phyloP scores from a whole-genome alignment of 2,329 filamentous ascomycete species.

The Aphanoascus verrucosus region DNA sequence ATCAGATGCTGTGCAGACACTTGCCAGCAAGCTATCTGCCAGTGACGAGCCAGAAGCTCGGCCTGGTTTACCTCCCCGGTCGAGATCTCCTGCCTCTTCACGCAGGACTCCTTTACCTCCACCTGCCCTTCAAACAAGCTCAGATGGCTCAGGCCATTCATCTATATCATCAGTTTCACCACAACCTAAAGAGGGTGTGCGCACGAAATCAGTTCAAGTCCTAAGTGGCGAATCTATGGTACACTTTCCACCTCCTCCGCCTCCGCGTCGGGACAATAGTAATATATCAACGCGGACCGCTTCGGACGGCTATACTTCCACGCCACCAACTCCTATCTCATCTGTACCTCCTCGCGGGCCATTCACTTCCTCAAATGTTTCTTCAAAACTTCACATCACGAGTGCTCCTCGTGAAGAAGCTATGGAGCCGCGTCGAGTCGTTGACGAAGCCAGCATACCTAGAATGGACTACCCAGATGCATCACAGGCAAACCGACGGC shows the following conservation, averaged over 20 bases:
- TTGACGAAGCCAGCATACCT: conserved; percentile 43
- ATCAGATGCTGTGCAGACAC: conserved; percentile 17
- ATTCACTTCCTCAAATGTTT: background rate
- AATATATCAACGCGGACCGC: conserved; percentile 15
- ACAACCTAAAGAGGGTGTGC: conserved; percentile 7
- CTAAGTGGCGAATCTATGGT: conserved; percentile 18
- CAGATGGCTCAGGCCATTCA: background rate
- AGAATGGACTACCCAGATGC: conserved; percentile 68
- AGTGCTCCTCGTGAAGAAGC: conserved; percentile 34
- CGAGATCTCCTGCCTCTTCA: conserved; percentile 6
- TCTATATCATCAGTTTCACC: conserved; percentile 12
- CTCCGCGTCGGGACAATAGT: conserved; percentile 20
- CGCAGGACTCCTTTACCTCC: background rate
- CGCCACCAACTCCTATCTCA: conserved; percentile 17
- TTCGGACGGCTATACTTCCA: conserved; percentile 11
- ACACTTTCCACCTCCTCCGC: conserved; percentile 24
- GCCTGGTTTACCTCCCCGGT: conserved; percentile 38
- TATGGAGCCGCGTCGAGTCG: conserved; percentile 35
- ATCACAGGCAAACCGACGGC: conserved; percentile 71
- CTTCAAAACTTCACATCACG: conserved; percentile 9
- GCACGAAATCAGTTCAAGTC: conserved; percentile 15
- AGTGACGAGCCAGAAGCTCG: conserved; percentile 35
- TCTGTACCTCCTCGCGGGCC: conserved; percentile 18
- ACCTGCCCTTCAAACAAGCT: background rate
- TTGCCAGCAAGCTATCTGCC: conserved; percentile 31